Conservation (phyloP, 345 rosid species). For the Rhodomyrtus tomentosa region DNA sequence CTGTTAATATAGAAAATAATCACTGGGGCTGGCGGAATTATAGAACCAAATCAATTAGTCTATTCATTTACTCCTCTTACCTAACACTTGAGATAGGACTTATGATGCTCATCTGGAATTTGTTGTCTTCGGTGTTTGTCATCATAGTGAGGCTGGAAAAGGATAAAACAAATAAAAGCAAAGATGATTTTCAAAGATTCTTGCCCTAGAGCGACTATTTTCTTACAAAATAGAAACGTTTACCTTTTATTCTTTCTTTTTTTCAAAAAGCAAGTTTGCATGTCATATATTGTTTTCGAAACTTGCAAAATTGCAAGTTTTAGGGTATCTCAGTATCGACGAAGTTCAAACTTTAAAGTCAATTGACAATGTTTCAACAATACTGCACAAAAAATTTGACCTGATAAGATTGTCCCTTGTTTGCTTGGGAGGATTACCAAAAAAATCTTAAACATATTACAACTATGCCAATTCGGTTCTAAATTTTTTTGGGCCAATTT, state of each 20-base stretch:
- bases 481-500: too few relatives aligned
- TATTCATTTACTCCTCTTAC: background rate
- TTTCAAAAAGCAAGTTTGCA: background rate
- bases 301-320: background rate
- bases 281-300: background rate
- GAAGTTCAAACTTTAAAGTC: too few relatives aligned
- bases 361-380: background rate
- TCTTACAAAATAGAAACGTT: background rate
- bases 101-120: background rate
- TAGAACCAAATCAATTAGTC: background rate
- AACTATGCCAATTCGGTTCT: too few relatives aligned
- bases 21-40: background rate
- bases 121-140: background rate
- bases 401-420: background rate
- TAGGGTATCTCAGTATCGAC: background rate
- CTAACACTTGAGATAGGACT: background rate
- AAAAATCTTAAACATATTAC: too few relatives aligned
- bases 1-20: background rate
- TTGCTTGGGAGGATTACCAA: background rate
- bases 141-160: background rate
- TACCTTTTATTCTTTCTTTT: background rate
- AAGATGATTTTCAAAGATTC: background rate
- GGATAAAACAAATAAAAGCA: background rate
- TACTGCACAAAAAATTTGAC: background rate
- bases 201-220: background rate